phyloP scores from a whole-genome alignment of 345 rosid species.

The Eucalyptus leucophloia region DNA sequence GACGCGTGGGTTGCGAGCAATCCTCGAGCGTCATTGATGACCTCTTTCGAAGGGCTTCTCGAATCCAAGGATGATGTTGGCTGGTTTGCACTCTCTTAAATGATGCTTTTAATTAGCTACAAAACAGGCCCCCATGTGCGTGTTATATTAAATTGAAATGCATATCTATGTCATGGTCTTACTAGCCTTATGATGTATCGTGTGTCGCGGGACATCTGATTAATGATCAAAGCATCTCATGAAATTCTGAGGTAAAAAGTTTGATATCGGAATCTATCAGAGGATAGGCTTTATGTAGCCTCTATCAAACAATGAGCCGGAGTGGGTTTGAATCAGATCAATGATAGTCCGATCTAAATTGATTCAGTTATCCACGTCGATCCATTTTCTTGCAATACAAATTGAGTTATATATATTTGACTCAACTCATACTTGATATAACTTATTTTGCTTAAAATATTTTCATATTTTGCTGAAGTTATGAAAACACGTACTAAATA shows the following conservation, averaged over 20 bases:
- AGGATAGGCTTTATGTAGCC: not conserved
- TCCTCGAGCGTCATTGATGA: not conserved
- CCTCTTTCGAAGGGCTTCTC: not conserved
- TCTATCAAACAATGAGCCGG: too few species aligned
- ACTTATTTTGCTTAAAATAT: too few species aligned
- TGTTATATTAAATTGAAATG: not conserved
- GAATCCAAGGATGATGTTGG: not conserved
- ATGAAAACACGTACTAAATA: too few species aligned
- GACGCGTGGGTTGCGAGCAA: not conserved
- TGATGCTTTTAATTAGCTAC: not conserved
- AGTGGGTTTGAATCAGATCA: fast-evolving
- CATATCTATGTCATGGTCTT: fast-evolving
- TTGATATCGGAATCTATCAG: fast-evolving
- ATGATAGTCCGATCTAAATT: fast-evolving
- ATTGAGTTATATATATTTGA: too few species aligned
- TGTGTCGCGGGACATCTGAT: fast-evolving
- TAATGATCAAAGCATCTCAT: not conserved
- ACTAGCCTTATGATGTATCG: too few species aligned
- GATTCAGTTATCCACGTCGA: fast-evolving
- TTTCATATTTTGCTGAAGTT: too few species aligned
- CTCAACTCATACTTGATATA: fast-evolving
- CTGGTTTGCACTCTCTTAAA: not conserved
- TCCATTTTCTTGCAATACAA: too few species aligned
- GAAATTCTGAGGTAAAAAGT: fast-evolving
- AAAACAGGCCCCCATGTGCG: not conserved